phyloP scores from a whole-genome alignment of 345 rosid species.

The Euphorbia lathyris region DNA sequence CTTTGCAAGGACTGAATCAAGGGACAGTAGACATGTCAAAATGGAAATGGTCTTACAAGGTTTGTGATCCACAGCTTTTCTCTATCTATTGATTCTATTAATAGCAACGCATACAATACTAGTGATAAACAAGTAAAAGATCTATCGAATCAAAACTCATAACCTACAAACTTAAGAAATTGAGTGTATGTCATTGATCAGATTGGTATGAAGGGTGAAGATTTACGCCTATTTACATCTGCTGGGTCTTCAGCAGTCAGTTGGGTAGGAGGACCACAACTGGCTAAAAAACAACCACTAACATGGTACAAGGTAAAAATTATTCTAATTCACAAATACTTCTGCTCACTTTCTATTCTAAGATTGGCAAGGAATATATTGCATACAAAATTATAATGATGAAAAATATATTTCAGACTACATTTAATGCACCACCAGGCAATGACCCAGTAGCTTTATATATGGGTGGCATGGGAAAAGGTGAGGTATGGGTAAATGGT shows the following conservation, averaged over 20 bases:
- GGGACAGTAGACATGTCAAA: slow-evolving; percentile 26
- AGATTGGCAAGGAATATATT: not conserved
- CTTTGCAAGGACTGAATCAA: slow-evolving; percentile 24
- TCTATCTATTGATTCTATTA: not conserved
- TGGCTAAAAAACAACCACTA: slow-evolving; percentile 25
- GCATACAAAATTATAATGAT: not conserved
- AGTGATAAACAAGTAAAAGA: not conserved
- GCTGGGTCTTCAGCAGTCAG: slow-evolving; percentile 22
- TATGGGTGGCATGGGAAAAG: slow-evolving; percentile 43
- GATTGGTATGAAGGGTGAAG: slow-evolving; percentile 33
- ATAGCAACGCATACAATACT: not conserved
- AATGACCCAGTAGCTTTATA: slow-evolving; percentile 80
- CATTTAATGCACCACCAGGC: slow-evolving; percentile 57
- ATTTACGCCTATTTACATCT: slow-evolving; percentile 7
- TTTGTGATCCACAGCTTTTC: slow-evolving; percentile 4
- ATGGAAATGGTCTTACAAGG: slow-evolving; percentile 36
- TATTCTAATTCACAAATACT: not conserved
- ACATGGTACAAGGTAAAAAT: slow-evolving; percentile 34
- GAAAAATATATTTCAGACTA: slow-evolving; percentile 41
- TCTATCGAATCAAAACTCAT: not conserved
- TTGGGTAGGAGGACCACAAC: slow-evolving; percentile 17
- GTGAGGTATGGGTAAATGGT: slow-evolving; percentile 84
- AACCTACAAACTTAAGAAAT: not conserved
- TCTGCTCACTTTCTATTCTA: not conserved
- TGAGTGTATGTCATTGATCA: slow-evolving; percentile 3